Base-by-base conservation (phyloP, 768 basidiomycete species). In the Cystobasidiopsis lactophilus region DNA sequence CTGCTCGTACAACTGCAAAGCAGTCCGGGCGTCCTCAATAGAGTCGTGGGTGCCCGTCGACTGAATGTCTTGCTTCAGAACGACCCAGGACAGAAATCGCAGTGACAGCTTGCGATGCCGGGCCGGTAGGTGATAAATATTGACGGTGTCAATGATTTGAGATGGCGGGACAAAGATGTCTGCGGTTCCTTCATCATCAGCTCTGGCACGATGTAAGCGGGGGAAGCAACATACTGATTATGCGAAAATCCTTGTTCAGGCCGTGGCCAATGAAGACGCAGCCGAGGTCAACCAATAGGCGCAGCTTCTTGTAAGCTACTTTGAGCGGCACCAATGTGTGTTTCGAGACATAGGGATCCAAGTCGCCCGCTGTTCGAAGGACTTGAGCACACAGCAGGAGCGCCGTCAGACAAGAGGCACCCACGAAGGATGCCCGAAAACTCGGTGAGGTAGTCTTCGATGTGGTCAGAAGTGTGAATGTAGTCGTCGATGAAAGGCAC, bases 251-350 rank as follows among this genome's bases (percentile, higher is more conserved):
- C 64, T 96, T 95, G 16, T 85, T 81, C 18, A 98, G 74, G 4
- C 93, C 93, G 61, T 98, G 93, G 0, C 93, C 93, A 52, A 96
- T 81, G 64, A 98, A 98, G 53, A 86, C 82, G 63, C 93, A 98
- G 4, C 89, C 88, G 23, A 80, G 73, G 64, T 98, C 93, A 19
- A 96, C 88, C 3, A 96, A 72, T 19, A 89, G 67, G 2, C 93
- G 77, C 13, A 98, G 70, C 65, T 98, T 98, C 72, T 96, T 96
- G 70, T 96, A 98, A 2, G 88, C 93, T n/a, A 91, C 75, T 63
- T 98, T 98, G 53, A 95, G 70, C 0, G 93, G 91, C 1, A 91
- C 93, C 43, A 96, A 71, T 0, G 89, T 93, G 64, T 93, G 77
- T 5, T 74, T 75, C 2, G 89, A 89, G 37, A 77, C 68, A 52